These are phyloP conservation scores for Monosporascus ibericus DNA, from an alignment of 2,329 filamentous ascomycete genomes.

Conservation along the genomic window DNA sequence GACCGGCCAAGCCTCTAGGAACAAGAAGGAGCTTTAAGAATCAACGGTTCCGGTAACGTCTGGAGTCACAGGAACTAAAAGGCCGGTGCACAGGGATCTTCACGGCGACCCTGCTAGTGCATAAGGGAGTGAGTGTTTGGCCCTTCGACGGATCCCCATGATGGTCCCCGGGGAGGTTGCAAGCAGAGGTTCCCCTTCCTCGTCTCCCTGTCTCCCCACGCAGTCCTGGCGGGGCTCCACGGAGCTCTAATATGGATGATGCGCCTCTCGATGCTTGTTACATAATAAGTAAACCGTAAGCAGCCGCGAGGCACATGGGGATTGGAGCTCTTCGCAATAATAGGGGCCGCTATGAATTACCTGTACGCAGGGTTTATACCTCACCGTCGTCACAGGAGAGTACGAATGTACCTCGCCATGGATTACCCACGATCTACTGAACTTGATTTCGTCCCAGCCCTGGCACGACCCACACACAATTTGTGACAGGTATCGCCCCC, in stretches of 20 bases:
- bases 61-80: not conserved
- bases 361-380: conserved; percentile 5
- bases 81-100: not conserved
- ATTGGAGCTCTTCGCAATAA: conserved; percentile 31
- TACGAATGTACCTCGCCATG: conserved; percentile 17
- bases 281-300: conserved; percentile 12
- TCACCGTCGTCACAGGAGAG: conserved; percentile 15
- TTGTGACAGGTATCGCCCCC: conserved; percentile 47
- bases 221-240: not conserved
- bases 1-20: conserved; percentile 11
- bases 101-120: not conserved
- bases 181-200: not conserved
- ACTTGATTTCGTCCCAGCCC: conserved; percentile 34
- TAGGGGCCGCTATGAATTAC: conserved; percentile 36
- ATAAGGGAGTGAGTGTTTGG: not conserved
- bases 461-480: conserved; percentile 46
- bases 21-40: not conserved
- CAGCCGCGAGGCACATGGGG: conserved; percentile 10
- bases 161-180: not conserved
- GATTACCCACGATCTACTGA: conserved; percentile 28
- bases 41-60: not conserved
- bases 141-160: not conserved
- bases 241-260: not conserved
- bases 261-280: conserved; percentile 4
- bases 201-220: not conserved